A percentile compares a stretch with the other conserved stretches of the same genome.
Conservation (phyloP, 129 eudicot species). For the Saussurea involucrata region DNA sequence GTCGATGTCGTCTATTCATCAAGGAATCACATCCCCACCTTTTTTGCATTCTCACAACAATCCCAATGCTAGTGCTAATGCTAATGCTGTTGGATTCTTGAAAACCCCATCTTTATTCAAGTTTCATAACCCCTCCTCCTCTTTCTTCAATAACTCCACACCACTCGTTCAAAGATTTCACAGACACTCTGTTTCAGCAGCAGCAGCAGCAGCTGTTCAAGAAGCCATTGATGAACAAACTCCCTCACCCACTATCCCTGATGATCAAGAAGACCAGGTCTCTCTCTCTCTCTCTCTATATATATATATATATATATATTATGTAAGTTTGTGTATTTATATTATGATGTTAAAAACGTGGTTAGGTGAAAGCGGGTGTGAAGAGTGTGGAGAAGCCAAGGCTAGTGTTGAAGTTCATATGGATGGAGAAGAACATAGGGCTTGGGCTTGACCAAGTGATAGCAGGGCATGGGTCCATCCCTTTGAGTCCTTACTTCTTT, state of each 20-base stretch:
- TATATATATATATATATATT: too few species aligned
- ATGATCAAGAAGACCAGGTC: slow-evolving; percentile 34
- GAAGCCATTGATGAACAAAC: slow-evolving; percentile 28
- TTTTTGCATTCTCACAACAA: slow-evolving; percentile 37
- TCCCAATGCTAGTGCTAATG: too few species aligned
- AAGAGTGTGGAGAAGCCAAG: slow-evolving; percentile 55
- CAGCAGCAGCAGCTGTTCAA: slow-evolving; percentile 40
- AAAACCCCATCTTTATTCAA: slow-evolving; percentile 30
- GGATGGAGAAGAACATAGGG: slow-evolving; percentile 99
- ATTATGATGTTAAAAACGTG: background rate
- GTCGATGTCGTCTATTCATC: slow-evolving; percentile 61
- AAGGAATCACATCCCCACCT: slow-evolving; percentile 42
- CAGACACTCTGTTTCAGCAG: slow-evolving; percentile 38
- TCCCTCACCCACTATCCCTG: slow-evolving; percentile 15
- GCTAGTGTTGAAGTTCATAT: slow-evolving; percentile 87
- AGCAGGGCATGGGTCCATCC: slow-evolving; percentile 86
- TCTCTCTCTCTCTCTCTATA: background rate
- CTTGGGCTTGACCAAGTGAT: slow-evolving; percentile 76
- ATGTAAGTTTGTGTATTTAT: background rate
- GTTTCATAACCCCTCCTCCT: slow-evolving; percentile 28
- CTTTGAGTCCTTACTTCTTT: slow-evolving; percentile 92
- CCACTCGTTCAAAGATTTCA: slow-evolving; percentile 28
- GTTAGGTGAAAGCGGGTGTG: slow-evolving; percentile 13
- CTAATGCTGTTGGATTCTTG: slow-evolving; percentile 19
- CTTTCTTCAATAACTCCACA: slow-evolving; percentile 20